Evolutionary conservation across 2,329 filamentous ascomycete species (phyloP).

Genomic region (Endocalyx cinctus): DNA sequence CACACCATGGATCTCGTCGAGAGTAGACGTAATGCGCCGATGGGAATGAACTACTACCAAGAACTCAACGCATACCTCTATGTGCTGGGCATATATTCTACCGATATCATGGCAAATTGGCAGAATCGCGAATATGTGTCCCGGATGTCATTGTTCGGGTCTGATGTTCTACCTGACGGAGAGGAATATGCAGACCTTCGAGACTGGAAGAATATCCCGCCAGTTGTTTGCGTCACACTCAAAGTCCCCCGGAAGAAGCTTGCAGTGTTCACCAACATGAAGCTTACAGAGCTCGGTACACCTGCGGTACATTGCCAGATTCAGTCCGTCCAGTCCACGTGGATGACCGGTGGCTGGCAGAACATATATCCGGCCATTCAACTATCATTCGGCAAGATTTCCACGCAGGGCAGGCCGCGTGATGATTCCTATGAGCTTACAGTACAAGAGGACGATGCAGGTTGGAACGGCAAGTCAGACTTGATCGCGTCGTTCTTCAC

Average conservation of each 20-base stretch:
- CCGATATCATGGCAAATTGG: conserved; percentile 1
- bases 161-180: no score
- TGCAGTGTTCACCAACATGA: conserved; percentile 1
- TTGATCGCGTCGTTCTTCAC: conserved; percentile 37
- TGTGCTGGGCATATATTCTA: conserved; percentile 27
- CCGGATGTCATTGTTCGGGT: no score
- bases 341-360: not conserved
- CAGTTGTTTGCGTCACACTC: conserved; percentile 14
- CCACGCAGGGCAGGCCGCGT: conserved; percentile 15
- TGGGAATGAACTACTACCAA: conserved; percentile 26
- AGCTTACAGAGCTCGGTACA: conserved; percentile 2
- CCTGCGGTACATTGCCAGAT: conserved; percentile 7
- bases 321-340: not conserved
- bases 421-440: conserved; percentile 26
- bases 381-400: conserved; percentile 34
- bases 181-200: conserved; percentile 9
- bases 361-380: conserved; percentile 34
- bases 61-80: conserved; percentile 33
- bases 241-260: conserved; percentile 12
- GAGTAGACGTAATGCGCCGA: conserved; percentile 15
- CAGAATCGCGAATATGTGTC: conserved; percentile 15
- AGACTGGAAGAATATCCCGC: conserved; percentile 11
- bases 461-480: conserved; percentile 33
- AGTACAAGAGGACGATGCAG: conserved; percentile 29
- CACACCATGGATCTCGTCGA: conserved; percentile 27